phyloP scores from a whole-genome alignment of 495 filamentous ascomycete genomes.

The Xylaria acuta region DNA sequence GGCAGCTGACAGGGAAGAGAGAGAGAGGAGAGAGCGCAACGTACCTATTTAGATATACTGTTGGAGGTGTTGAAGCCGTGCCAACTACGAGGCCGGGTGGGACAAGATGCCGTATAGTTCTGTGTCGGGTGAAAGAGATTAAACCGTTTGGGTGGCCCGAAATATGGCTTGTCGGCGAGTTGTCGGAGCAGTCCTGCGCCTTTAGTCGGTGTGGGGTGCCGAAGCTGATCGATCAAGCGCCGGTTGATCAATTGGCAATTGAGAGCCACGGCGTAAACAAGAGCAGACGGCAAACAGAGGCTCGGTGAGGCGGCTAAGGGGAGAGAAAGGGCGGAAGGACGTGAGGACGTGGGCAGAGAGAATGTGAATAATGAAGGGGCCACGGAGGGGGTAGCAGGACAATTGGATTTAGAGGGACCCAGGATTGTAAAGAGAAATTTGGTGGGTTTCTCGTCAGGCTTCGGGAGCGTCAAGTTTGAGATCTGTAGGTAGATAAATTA shows the following conservation, averaged over 20 bases:
- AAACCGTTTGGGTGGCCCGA: background rate
- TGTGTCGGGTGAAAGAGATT: conserved; percentile 4
- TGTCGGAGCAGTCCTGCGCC: conserved; percentile 1
- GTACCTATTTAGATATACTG: conserved; percentile 8
- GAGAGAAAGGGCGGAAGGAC: background rate
- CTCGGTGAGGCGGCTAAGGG: background rate
- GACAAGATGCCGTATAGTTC: background rate
- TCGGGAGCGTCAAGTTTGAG: conserved; percentile 6
- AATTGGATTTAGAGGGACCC: conserved; percentile 16
- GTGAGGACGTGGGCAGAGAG: background rate
- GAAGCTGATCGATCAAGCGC: conserved; percentile 10
- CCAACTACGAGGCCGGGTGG: background rate
- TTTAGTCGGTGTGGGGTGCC: conserved; percentile 8
- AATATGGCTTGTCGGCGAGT: conserved; percentile 14
- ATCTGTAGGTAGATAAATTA: conserved; percentile 11
- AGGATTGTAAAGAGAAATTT: conserved; percentile 21
- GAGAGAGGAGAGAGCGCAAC: background rate
- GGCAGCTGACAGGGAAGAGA: background rate
- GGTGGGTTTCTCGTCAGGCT: conserved; percentile 12
- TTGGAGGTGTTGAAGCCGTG: conserved; percentile 22
- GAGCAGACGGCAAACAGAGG: background rate
- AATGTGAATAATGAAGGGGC: conserved; percentile 3
- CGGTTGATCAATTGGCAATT: conserved; percentile 8
- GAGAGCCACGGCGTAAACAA: background rate
- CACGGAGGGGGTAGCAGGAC: background rate